A percentile compares a stretch with the other conserved stretches of the same genome.
Evolutionary conservation across 2,329 filamentous ascomycete species (phyloP).

Genomic region (Talaromyces sp.): DNA sequence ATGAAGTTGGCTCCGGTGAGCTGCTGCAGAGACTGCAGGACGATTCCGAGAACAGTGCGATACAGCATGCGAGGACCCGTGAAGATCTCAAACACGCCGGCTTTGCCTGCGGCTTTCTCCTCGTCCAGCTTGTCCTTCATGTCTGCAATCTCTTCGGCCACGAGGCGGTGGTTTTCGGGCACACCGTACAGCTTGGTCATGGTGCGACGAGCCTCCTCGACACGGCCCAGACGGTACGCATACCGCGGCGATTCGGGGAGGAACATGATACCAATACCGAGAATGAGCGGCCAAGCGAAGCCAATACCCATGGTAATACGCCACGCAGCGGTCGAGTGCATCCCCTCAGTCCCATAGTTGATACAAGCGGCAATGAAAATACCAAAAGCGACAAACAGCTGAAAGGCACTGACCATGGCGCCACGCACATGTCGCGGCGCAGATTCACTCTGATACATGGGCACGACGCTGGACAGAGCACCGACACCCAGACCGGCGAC

Average conservation of each 20-base stretch:
- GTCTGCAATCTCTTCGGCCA: conserved; percentile 52
- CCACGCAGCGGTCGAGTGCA: conserved; percentile 42
- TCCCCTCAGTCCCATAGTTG: conserved; percentile 42
- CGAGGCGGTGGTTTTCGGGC: conserved; percentile 49
- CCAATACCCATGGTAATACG: conserved; percentile 52
- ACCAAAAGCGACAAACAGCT: conserved; percentile 46
- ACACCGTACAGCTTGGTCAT: conserved; percentile 54
- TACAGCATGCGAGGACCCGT: conserved; percentile 45
- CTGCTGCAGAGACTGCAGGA: conserved; percentile 44
- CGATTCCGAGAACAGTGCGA: conserved; percentile 40
- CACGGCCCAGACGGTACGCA: conserved; percentile 50
- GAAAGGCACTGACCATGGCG: conserved; percentile 44
- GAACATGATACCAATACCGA: conserved; percentile 51
- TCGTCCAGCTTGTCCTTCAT: conserved; percentile 57
- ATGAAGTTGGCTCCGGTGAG: conserved; percentile 47
- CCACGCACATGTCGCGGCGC: conserved; percentile 43
- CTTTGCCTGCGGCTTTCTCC: conserved; percentile 39
- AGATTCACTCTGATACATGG: conserved; percentile 45
- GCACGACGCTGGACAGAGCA: conserved; percentile 42
- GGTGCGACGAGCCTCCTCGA: conserved; percentile 47
- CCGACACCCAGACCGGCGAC: conserved; percentile 45
- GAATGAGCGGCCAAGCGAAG: conserved; percentile 53
- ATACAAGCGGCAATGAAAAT: conserved; percentile 46
- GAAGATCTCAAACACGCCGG: conserved; percentile 41
- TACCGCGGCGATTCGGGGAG: conserved; percentile 55